Conservation (phyloP, 78 protist genomes). For the Dictyostelium firmibasis region DNA sequence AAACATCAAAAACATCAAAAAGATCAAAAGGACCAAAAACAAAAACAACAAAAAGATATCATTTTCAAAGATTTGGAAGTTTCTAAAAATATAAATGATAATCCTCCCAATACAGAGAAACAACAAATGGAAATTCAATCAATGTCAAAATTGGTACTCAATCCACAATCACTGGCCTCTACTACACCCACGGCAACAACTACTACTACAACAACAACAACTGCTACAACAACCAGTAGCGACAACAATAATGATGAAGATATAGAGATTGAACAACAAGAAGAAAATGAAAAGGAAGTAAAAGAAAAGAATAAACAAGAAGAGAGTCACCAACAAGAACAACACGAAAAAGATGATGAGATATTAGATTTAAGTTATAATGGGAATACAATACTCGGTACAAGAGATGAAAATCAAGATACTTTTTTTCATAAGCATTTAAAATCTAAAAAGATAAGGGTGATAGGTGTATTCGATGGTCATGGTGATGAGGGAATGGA, state of each 20-base stretch:
- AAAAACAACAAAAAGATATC: background rate
- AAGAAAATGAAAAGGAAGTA: background rate
- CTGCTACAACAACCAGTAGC: background rate
- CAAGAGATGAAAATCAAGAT: constrained; percentile 50
- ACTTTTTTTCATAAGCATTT: background rate
- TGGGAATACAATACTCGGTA: constrained; percentile 27
- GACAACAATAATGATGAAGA: background rate
- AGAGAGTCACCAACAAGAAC: background rate
- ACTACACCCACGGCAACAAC: background rate
- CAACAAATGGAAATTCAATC: background rate
- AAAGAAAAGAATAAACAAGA: background rate
- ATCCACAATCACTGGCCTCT: background rate
- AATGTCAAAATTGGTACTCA: background rate
- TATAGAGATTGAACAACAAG: background rate
- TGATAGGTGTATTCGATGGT: constrained; percentile 56
- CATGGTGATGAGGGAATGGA: constrained; percentile 31
- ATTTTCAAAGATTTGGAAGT: background rate
- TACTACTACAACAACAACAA: background rate
- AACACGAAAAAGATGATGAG: background rate
- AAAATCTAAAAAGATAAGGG: background rate
- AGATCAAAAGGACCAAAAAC: background rate
- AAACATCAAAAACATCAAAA: background rate
- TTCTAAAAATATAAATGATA: background rate
- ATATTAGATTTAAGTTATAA: background rate
- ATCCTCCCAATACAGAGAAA: background rate